Base-by-base conservation (phyloP, 306 rosid genomes). In the Pterocarpus santalinus region DNA sequence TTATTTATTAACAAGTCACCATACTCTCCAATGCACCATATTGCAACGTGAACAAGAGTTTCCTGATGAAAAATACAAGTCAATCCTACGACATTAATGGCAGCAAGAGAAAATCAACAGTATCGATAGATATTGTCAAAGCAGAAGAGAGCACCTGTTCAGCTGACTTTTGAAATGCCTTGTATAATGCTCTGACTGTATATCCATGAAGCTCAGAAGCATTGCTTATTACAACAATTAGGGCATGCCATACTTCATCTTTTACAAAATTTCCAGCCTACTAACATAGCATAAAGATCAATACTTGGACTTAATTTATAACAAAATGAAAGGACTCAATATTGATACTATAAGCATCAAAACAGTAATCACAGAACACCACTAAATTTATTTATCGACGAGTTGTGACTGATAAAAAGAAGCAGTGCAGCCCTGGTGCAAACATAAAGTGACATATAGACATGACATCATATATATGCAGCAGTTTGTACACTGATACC, bases 251-350 rank as follows among this genome's bases (percentile, higher is more conserved):
- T 35, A 90, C 97, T 77, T 95, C 99, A 95, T 95, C 99, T 88
- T 93, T 92, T 62, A 95, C 96, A 88, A 90, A 90, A 85, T 86
- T 95, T 91, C 99, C 99, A 93, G 99, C 99, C 99, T 95, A 93
- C 96, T 86, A 93, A 91, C 92, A 91, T 47, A 78, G 83, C 75
- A 89, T 57, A 83, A 85, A 90, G 76, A 87, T 92, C 87, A 92
- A 86, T 82, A 88, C 71, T 71, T 73, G 79, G 72, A 63, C 47
- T 65, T 76, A 73, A 61, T 62, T 77, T 8, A 72, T 58, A 65
- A 57, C 44, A 55, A 7, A 16, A 55, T 47, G 10, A 7, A 16
- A 15, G 61, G 9, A 55, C 61, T 16, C 9, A 47, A 47, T 12
- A 61, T 62, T 73, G 75, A 79, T n/a, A 55, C 65, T 76, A 41